Conservation (phyloP, 2,329 filamentous ascomycete genomes). For the Fusarium circinatum region DNA sequence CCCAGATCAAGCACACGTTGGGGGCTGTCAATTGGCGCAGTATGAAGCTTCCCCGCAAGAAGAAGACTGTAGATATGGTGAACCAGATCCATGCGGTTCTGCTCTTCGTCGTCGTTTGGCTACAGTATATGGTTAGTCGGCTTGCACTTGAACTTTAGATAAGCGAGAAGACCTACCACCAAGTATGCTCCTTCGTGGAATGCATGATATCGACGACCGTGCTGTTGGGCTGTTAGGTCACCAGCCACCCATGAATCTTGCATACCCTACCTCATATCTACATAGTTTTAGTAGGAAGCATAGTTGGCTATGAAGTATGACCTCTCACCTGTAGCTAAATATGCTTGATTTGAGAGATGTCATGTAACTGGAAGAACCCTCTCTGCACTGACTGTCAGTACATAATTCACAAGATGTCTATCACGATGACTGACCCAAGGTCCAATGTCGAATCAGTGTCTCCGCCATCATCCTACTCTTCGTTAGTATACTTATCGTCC, state of each 20-base stretch:
- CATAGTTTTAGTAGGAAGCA: not conserved
- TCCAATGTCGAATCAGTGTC: slow-evolving; percentile 5
- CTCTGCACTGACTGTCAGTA: not conserved
- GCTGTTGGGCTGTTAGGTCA: not conserved
- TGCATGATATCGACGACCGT: slow-evolving; percentile 33
- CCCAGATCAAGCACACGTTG: slow-evolving; percentile 28
- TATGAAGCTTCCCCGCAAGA: slow-evolving; percentile 12
- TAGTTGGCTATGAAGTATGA: accelerated
- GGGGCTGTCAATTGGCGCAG: slow-evolving; percentile 12
- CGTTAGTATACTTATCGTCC: not conserved
- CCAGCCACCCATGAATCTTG: accelerated
- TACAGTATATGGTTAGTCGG: not conserved
- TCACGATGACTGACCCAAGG: not conserved
- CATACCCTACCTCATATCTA: slow-evolving; percentile 17
- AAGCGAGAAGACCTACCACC: not conserved
- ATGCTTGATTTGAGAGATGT: slow-evolving; percentile 29
- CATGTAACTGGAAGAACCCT: slow-evolving; percentile 11
- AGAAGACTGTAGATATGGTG: slow-evolving; percentile 31
- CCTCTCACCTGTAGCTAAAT: slow-evolving; percentile 15
- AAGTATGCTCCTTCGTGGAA: slow-evolving; percentile 30
- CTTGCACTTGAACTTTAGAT: not conserved
- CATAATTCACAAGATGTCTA: accelerated
- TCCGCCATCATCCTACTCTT: not conserved
- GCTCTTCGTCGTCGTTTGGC: slow-evolving; percentile 33
- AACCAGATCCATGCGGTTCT: slow-evolving; percentile 27